These are phyloP conservation scores for Pichia norvegensis DNA, from an alignment of 1,139 yeast genomes.

Conservation along the genomic window DNA sequence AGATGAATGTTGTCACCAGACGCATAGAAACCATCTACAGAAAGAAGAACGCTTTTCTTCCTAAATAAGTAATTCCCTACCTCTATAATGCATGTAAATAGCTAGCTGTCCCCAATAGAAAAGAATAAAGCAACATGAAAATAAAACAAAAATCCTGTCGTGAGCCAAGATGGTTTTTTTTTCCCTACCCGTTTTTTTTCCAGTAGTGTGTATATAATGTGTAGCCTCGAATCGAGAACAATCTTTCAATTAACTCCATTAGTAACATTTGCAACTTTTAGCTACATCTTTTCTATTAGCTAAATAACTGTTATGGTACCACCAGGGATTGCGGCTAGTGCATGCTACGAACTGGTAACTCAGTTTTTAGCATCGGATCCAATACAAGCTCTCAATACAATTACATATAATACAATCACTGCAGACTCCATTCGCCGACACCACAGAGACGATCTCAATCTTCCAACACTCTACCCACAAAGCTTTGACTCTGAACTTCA, in stretches of 20 bases:
- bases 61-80: conserved; percentile 1
- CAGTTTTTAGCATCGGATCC: neutral
- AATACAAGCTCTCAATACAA: neutral
- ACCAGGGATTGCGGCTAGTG: neutral
- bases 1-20: conserved; percentile 43
- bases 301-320: neutral
- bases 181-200: no score
- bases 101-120: neutral
- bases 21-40: conserved; percentile 36
- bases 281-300: neutral
- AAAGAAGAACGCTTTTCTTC: conserved; percentile 30
- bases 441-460: neutral
- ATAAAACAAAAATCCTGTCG: no score
- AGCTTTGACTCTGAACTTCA: conserved; percentile 7
- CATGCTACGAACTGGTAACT: neutral
- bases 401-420: neutral
- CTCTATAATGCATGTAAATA: neutral
- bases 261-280: neutral
- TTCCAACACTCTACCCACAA: conserved; percentile 8
- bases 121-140: no score
- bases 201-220: no score
- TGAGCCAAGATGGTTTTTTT: no score
- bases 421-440: neutral
- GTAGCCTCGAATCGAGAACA: no score
- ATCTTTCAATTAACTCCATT: no score